Percentiles rank a stretch among this genome's conserved stretches.
phyloP scores from a whole-genome alignment of 2,329 filamentous ascomycete species.

The Thelonectria rubi region DNA sequence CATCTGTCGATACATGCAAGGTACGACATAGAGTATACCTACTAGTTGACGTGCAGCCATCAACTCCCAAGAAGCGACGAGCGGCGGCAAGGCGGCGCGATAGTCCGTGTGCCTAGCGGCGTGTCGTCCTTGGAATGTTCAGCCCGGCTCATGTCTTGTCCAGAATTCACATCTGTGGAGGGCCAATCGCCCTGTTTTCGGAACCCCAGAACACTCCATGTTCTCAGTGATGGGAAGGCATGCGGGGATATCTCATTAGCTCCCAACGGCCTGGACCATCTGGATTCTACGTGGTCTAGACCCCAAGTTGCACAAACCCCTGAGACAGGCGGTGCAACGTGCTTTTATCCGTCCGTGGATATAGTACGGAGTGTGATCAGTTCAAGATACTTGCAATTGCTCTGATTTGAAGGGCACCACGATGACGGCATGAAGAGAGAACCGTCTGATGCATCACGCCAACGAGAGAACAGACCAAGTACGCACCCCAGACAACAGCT shows the following conservation, averaged over 20 bases:
- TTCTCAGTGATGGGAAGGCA: neutral
- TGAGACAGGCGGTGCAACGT: neutral
- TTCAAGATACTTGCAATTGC: too few relatives aligned
- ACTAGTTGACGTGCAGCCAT: too few relatives aligned
- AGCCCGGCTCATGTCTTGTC: neutral
- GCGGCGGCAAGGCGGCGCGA: conserved; percentile 15
- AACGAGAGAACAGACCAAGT: too few relatives aligned
- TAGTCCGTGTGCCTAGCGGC: neutral
- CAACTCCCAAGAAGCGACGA: neutral
- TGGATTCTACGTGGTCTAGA: neutral
- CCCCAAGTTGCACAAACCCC: neutral
- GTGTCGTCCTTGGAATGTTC: neutral
- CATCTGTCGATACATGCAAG: neutral
- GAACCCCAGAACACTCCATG: neutral
- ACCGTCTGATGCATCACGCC: too few relatives aligned
- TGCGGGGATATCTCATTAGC: conserved; percentile 16
- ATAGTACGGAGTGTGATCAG: too few relatives aligned
- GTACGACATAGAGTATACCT: conserved; percentile 6
- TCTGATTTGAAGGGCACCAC: too few relatives aligned
- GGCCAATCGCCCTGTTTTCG: conserved; percentile 11
- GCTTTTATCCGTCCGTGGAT: neutral
- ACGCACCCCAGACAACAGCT: too few relatives aligned
- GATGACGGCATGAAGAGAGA: too few relatives aligned
- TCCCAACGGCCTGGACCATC: conserved; percentile 1
- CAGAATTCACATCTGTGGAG: neutral